Evolutionary conservation across 2,329 filamentous ascomycete genomes (phyloP), one percentile per base, ranked within the genome.

Genomic region (Aspergillus aculeatus): DNA sequence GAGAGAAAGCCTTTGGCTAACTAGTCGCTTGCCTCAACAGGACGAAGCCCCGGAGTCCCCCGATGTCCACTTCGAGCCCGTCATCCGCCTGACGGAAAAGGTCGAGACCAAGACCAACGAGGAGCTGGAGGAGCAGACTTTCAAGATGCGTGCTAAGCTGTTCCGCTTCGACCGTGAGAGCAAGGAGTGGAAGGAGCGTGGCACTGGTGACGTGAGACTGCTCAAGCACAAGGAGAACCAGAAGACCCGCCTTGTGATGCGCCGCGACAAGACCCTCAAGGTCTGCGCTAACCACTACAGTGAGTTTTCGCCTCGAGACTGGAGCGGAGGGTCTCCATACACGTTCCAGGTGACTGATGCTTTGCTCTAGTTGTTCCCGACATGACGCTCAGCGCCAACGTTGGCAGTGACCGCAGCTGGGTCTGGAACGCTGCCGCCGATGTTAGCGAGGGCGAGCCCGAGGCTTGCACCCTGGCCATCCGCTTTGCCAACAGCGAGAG

Each of bases 231-330:
- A 92, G 86, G 93, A 97, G 84, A 97, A 96, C 78, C 88, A 90
- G 81, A 98, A 98, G 89, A 96, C 93, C 61, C 88, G 95, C 71
- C 84, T 99, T 72, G 95, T 99, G 70, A 99, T 99, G 95, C 90
- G 95, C 78, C 87, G 95, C 77, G 95, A 99, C 84, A 98, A 98
- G 91, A 99, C 95, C 63, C 88, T 98, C 82, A 99, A 99, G 86
- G 95, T 99, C 81, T 99, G 95, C 89, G 95, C 95, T 76, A 99
- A 99, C 85, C 95, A 99, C 86, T 99, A 99, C 82, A 89, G 93
- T 96, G 88, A 73, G 90, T 82, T 32, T 21, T 23, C 5, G 26
- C 26, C 21, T 21, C 23, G 47, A 41, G 29, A 14, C 52, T 29
- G 6, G 32, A 3, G 12, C 11, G 16, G 3, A 14, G 41, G 47